These are phyloP conservation scores for Colletotrichum magnum DNA, from an alignment of 2,329 filamentous ascomycete species.

Conservation along the genomic window DNA sequence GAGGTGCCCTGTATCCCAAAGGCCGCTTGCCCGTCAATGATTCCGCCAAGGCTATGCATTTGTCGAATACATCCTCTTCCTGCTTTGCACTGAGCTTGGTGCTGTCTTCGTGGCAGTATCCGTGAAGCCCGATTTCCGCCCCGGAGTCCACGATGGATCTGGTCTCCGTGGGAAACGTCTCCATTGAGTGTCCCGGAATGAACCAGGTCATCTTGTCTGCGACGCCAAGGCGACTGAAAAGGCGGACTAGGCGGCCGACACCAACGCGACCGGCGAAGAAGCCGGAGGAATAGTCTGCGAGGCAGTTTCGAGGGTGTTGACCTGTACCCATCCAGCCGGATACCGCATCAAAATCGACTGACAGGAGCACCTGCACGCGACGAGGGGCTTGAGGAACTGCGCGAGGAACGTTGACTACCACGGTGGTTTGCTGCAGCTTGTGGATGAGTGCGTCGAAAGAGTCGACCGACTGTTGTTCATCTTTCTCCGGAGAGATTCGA, in stretches of 20 bases:
- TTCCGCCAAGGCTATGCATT: constrained; percentile 54
- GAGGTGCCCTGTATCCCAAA: constrained; percentile 62
- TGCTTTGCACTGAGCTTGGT: constrained; percentile 59
- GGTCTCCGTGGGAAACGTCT: constrained; percentile 61
- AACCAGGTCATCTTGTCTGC: constrained; percentile 65
- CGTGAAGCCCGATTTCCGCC: constrained; percentile 62
- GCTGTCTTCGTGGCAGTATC: constrained; percentile 63
- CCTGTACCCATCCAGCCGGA: constrained; percentile 68
- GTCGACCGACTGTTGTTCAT: background rate
- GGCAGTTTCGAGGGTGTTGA: constrained; percentile 62
- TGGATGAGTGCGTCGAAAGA: constrained; percentile 2
- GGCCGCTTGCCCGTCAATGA: constrained; percentile 57
- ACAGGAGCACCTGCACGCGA: constrained; percentile 48
- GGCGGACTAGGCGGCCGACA: constrained; percentile 62
- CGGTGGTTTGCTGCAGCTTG: background rate
- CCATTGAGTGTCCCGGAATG: constrained; percentile 64
- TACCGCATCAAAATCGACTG: constrained; percentile 67
- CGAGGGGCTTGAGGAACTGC: constrained; percentile 18
- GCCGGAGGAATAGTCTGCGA: constrained; percentile 63
- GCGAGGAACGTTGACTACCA: constrained; percentile 1
- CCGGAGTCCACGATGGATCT: constrained; percentile 57
- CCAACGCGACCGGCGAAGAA: constrained; percentile 66
- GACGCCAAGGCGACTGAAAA: constrained; percentile 59
- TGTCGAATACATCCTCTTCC: constrained; percentile 60
- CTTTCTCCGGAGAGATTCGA: constrained; percentile 1